Evolutionary conservation across 345 rosid species (phyloP), one percentile per base, ranked within the genome.

Genomic region (Kernera saxatilis): DNA sequence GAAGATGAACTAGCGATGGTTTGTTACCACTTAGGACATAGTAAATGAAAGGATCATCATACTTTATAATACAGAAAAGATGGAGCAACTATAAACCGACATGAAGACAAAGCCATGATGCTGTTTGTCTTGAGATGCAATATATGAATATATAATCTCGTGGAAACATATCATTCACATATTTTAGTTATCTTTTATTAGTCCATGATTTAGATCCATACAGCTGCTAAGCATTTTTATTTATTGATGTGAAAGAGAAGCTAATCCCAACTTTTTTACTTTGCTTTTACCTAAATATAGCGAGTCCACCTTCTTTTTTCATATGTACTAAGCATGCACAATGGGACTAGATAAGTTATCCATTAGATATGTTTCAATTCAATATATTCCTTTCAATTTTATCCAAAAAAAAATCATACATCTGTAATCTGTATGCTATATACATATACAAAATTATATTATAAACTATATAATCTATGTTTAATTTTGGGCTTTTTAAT

Each of bases 81-180:
- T 59, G 64, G 64, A 60, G 25, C 68, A 60, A 67, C 73, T 50
- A 75, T 61, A 61, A 69, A 69, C 64, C 74, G 79, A 69, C 79
- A 75, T 60, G 74, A 35, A 60, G 57, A 75, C 79, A 75, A 61
- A 52, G 74, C 51, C 74, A 75, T 60, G 58, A 53, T 75, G 79
- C 64, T 68, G 52, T 75, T 69, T 69, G 79, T 69, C 79, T 61
- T 68, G 70, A 69, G 70, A 75, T 52, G 69, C 56, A 75, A 52
- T 60, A 61, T 43, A 37, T 57, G 35, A 29, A 48, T 56, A 59
- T 60, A 17, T 13, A 51, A 25, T 75, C 65, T 35, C 70, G 70
- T 69, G 74, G 74, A 69, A 61, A 61, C 64, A 53, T 61, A 52
- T 62, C 70, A 69, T 69, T 68, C 74, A 68, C 70, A 75, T 51